A percentile compares a stretch with the other conserved stretches of the same genome.
Conservation (phyloP, 495 filamentous ascomycete genomes). For the Trichoderma virens region DNA sequence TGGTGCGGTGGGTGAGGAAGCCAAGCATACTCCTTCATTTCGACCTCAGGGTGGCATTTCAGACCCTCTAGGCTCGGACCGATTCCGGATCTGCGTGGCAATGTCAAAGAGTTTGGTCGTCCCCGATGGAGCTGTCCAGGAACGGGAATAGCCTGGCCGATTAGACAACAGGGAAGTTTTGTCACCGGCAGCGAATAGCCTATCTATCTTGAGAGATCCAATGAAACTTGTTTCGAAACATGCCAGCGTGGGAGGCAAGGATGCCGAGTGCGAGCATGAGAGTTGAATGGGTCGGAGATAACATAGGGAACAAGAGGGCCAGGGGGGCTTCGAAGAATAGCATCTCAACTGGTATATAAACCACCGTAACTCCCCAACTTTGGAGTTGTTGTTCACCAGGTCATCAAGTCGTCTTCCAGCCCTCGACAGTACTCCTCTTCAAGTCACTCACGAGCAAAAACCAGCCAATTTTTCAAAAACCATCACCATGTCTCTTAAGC, state of each 20-base stretch:
- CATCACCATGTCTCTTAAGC: neutral
- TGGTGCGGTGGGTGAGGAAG: neutral
- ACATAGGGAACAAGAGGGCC: neutral
- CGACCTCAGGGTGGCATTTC: neutral
- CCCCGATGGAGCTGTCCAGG: neutral
- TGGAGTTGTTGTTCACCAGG: neutral
- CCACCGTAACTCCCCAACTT: neutral
- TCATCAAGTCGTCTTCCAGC: neutral
- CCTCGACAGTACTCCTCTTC: neutral
- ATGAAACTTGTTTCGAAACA: neutral
- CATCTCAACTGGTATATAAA: neutral
- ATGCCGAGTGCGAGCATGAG: neutral
- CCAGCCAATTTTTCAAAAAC: neutral
- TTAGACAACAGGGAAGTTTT: neutral
- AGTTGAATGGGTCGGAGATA: neutral
- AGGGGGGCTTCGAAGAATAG: neutral
- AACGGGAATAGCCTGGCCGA: neutral
- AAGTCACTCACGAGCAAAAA: neutral
- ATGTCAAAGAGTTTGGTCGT: neutral
- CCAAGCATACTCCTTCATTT: neutral
- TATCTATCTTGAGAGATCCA: neutral
- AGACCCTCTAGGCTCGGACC: slow-evolving; percentile 1
- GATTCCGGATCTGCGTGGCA: neutral
- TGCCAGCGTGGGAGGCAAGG: neutral
- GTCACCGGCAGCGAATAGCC: too few relatives aligned